Conservation (phyloP, 169 alveolate species). For the Plasmodium blacklocki region DNA sequence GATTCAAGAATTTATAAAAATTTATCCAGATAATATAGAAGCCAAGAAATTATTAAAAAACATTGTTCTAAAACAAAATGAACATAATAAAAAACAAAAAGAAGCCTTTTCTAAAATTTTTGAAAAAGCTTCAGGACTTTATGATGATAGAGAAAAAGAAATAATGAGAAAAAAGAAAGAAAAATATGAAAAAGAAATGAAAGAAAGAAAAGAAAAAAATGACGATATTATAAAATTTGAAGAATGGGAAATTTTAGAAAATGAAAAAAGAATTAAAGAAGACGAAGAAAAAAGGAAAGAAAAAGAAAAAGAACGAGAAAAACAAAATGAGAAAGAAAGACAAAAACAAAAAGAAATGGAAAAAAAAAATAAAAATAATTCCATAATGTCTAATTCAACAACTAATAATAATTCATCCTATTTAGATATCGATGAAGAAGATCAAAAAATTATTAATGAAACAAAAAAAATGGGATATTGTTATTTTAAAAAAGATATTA, state of each 20-base stretch:
- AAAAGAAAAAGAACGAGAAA: slow-evolving; percentile 76
- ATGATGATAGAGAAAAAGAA: slow-evolving; percentile 86
- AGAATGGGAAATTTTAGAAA: slow-evolving; percentile 79
- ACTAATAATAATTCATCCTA: slow-evolving; percentile 72
- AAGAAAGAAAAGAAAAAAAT: slow-evolving; percentile 75
- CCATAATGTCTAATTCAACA: slow-evolving; percentile 46
- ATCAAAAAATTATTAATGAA: slow-evolving; percentile 87
- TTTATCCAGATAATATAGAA: slow-evolving; percentile 78
- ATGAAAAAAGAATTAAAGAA: slow-evolving; percentile 82
- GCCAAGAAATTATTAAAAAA: slow-evolving; percentile 77
- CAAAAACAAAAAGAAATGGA: slow-evolving; percentile 45
- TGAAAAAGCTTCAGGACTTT: slow-evolving; percentile 86
- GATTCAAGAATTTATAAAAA: slow-evolving; percentile 76
- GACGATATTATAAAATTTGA: slow-evolving; percentile 72
- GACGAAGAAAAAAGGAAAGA: slow-evolving; percentile 81
- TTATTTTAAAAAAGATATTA: slow-evolving; percentile 85
- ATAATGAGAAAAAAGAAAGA: slow-evolving; percentile 80
- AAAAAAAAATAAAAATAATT: slow-evolving; percentile 30
- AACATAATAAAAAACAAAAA: slow-evolving; percentile 77
- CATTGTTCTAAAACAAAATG: slow-evolving; percentile 72
- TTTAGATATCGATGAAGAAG: slow-evolving; percentile 89
- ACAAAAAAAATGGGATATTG: slow-evolving; percentile 92
- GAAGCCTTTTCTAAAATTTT: slow-evolving; percentile 87
- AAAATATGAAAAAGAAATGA: slow-evolving; percentile 82
- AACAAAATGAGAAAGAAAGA: slow-evolving; percentile 76